Base-by-base conservation (phyloP, 257 asterid genomes). In the Sherardia arvensis region DNA sequence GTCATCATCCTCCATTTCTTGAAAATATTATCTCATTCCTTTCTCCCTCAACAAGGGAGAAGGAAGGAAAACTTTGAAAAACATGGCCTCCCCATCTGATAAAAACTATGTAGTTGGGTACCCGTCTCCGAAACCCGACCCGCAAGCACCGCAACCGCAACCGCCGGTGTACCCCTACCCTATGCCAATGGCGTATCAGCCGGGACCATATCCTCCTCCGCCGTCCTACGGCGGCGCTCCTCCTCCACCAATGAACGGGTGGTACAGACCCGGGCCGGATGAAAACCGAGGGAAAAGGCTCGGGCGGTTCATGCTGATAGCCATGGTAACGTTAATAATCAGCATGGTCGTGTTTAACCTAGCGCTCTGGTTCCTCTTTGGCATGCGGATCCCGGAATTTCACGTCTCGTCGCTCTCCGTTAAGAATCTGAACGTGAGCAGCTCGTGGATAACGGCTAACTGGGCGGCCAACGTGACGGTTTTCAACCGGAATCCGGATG, bases 321-420 rank as follows among this genome's bases (percentile, higher is more conserved):
- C 80, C 15, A 57, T 75, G 79, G 4, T 78, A 0, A 58, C 77
- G 21, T 72, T 82, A 4, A 30, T 82, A 4, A 15, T 71, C 4
- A 68, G 78, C 65, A 67, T 82, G 79, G 62, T 76, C 66, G 61
- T 78, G 76, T 66, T 77, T 65, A 73, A 76, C 72, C 51, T 86
- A 4, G 70, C 77, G 51, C 65, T 82, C 62, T 86, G 86, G 88
- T 43, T 75, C 63, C 74, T 86, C 5, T 86, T 80, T 23, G 88
- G 85, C 1, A 68, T 79, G 34, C 73, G 76, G 48, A 17, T 67
- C 0, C 95, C 88, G 0, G 79, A 73, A 0, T 84, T 86, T 38
- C 55, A 40, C 6, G 73, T 84, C 7, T 7, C 61, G 0, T 65
- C 83, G 1, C 11, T 84, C 18, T 38, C 66, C 0, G 84, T 84